These are phyloP conservation scores for Halophytophthora polymorphica DNA, from an alignment of 352 stramenopile species.

Conservation along the genomic window DNA sequence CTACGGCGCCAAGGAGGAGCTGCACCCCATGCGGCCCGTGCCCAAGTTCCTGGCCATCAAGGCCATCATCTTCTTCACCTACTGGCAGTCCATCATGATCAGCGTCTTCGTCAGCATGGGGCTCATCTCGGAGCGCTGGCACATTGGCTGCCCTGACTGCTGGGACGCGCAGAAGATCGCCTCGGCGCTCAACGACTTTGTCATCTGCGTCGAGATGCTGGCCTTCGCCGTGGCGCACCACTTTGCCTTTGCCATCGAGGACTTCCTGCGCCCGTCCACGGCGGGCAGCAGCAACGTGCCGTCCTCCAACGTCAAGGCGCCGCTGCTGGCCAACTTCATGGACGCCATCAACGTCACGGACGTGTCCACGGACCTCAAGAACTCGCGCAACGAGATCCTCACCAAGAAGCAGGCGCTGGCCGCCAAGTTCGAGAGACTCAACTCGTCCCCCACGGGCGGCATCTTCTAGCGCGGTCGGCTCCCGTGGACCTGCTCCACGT, in stretches of 20 bases:
- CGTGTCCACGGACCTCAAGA: slow-evolving; percentile 82
- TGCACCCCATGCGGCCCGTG: slow-evolving; percentile 86
- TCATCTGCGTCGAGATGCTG: slow-evolving; percentile 96
- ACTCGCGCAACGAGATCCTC: slow-evolving; percentile 82
- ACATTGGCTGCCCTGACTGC: slow-evolving; percentile 81
- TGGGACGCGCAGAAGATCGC: slow-evolving; percentile 85
- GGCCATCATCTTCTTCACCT: slow-evolving; percentile 94
- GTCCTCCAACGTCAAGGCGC: slow-evolving; percentile 80
- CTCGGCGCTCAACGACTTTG: slow-evolving; percentile 91
- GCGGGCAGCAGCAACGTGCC: slow-evolving; percentile 29
- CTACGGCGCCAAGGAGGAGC: slow-evolving; percentile 86
- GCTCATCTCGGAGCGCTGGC: slow-evolving; percentile 81
- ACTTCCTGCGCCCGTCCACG: slow-evolving; percentile 64
- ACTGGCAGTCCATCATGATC: slow-evolving; percentile 93
- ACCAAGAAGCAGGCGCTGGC: slow-evolving; percentile 88
- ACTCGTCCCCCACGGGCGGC: slow-evolving; percentile 44
- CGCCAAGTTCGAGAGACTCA: slow-evolving; percentile 78
- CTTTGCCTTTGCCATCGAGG: slow-evolving; percentile 91
- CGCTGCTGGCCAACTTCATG: slow-evolving; percentile 86
- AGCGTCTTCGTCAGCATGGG: slow-evolving; percentile 84
- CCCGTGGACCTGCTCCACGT: no score
- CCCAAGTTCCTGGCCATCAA: slow-evolving; percentile 95
- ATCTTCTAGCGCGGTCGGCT: slow-evolving; percentile 59
- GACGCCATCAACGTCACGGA: slow-evolving; percentile 89
- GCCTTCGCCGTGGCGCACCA: slow-evolving; percentile 91